phyloP scores from a whole-genome alignment of 2,329 filamentous ascomycete genomes.

The Gremmenia infestans region DNA sequence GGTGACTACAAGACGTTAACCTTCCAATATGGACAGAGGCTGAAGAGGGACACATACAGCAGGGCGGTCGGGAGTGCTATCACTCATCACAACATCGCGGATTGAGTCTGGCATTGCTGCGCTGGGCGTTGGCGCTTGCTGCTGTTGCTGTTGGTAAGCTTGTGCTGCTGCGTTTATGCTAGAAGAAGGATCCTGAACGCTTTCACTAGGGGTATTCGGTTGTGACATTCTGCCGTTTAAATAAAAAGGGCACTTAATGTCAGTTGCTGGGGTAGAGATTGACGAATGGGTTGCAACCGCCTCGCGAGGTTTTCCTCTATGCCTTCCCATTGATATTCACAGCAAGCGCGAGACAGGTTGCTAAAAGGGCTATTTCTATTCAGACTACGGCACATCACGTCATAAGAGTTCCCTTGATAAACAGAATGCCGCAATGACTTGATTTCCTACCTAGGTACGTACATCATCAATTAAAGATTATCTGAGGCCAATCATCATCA shows the following conservation, averaged over 20 bases:
- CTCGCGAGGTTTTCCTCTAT: too few relatives aligned
- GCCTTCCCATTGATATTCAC: too few relatives aligned
- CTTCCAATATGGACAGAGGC: neutral
- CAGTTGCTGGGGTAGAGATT: slow-evolving; percentile 1
- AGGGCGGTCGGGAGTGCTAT: slow-evolving; percentile 21
- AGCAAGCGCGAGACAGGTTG: too few relatives aligned
- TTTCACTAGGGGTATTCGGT: slow-evolving; percentile 9
- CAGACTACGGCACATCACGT: too few relatives aligned
- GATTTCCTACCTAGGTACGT: neutral
- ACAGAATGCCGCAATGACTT: neutral
- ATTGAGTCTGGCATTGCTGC: slow-evolving; percentile 14
- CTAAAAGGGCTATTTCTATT: too few relatives aligned
- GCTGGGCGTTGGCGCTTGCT: slow-evolving; percentile 18
- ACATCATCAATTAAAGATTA: neutral
- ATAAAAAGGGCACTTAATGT: slow-evolving; percentile 1
- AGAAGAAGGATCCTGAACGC: slow-evolving; percentile 7
- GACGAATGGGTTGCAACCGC: neutral
- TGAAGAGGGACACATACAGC: slow-evolving; percentile 15
- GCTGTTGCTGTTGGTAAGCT: slow-evolving; percentile 25
- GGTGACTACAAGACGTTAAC: slow-evolving; percentile 21
- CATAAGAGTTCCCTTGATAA: too few relatives aligned
- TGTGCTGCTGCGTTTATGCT: slow-evolving; percentile 25
- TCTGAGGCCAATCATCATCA: neutral
- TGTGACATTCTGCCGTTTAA: slow-evolving; percentile 17
- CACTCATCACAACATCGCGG: slow-evolving; percentile 28